phyloP scores from a whole-genome alignment of 1,139 yeast genomes.

The Debaryomycetaceae sp. region DNA sequence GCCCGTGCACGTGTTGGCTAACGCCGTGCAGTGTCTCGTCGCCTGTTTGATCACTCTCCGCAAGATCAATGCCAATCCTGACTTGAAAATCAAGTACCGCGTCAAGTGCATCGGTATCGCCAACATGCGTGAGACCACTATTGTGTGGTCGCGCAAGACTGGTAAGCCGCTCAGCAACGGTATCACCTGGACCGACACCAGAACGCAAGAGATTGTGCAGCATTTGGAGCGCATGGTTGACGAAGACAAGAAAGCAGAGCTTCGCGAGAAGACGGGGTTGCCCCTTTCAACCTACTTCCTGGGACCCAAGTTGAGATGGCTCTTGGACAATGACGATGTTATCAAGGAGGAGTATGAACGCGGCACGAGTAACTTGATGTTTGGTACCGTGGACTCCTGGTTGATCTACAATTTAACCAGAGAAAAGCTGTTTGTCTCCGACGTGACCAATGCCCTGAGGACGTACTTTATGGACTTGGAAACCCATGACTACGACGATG shows the following conservation, averaged over 20 bases:
- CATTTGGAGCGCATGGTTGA: slow-evolving; percentile 56
- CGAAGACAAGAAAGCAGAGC: slow-evolving; percentile 53
- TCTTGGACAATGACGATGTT: slow-evolving; percentile 72
- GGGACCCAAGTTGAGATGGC: slow-evolving; percentile 87
- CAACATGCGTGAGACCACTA: slow-evolving; percentile 93
- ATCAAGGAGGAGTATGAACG: slow-evolving; percentile 67
- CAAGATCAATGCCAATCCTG: slow-evolving; percentile 50
- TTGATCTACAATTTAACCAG: slow-evolving; percentile 79
- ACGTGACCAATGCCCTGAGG: slow-evolving; percentile 87
- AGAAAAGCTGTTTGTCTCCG: slow-evolving; percentile 71
- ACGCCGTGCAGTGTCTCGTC: slow-evolving; percentile 74
- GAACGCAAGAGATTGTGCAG: slow-evolving; percentile 73
- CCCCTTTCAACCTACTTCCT: slow-evolving; percentile 91
- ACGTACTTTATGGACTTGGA: slow-evolving; percentile 87
- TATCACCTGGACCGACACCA: slow-evolving; percentile 94
- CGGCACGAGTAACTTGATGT: slow-evolving; percentile 73
- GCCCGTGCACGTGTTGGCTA: slow-evolving; percentile 79
- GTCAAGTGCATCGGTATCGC: slow-evolving; percentile 78
- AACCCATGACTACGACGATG: slow-evolving; percentile 72
- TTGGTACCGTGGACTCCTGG: slow-evolving; percentile 96
- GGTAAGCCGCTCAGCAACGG: slow-evolving; percentile 84
- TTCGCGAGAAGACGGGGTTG: slow-evolving; percentile 72
- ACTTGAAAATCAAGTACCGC: slow-evolving; percentile 47
- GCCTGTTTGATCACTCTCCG: slow-evolving; percentile 59
- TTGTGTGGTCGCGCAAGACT: slow-evolving; percentile 82